A percentile compares a stretch with the other conserved stretches of the same genome.
Conservation (phyloP, 768 basidiomycete species). For the Hypsizygus marmoreus region DNA sequence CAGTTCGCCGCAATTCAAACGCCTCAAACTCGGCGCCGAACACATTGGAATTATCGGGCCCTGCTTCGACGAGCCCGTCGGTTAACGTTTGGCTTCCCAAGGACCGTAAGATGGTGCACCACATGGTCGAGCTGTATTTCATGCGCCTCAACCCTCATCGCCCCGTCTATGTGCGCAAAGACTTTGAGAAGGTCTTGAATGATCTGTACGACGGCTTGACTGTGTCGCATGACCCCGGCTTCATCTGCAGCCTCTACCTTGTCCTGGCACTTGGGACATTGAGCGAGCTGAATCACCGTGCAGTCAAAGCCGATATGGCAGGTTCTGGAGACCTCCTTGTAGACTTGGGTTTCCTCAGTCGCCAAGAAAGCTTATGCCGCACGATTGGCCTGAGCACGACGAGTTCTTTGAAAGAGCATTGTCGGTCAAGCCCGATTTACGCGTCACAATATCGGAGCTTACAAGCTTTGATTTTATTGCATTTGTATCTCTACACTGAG, state of each 20-base stretch:
- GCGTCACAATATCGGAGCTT: slow-evolving; percentile 81
- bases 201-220: slow-evolving; percentile 63
- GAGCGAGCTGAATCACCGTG: slow-evolving; percentile 78
- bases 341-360: slow-evolving; percentile 37
- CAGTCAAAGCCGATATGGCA: slow-evolving; percentile 51
- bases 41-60: slow-evolving; percentile 35
- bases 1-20: slow-evolving; percentile 49
- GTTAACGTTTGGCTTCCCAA: slow-evolving; percentile 74
- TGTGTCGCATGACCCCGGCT: slow-evolving; percentile 68
- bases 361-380: slow-evolving; percentile 65
- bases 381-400: slow-evolving; percentile 77
- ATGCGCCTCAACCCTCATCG: slow-evolving; percentile 76
- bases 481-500: slow-evolving; percentile 91
- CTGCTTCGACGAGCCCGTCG: slow-evolving; percentile 29
- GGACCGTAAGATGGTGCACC: slow-evolving; percentile 64
- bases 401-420: slow-evolving; percentile 85
- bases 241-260: slow-evolving; percentile 75
- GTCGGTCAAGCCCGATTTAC: slow-evolving; percentile 76
- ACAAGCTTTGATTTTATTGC: slow-evolving; percentile 80
- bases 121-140: slow-evolving; percentile 75
- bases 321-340: slow-evolving; percentile 33
- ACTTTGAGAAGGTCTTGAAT: slow-evolving; percentile 66
- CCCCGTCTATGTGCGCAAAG: slow-evolving; percentile 69
- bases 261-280: slow-evolving; percentile 80
- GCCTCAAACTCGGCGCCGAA: slow-evolving; percentile 28